Base-by-base conservation (phyloP, 78 protist genomes). In the Parvularia atlantis region DNA sequence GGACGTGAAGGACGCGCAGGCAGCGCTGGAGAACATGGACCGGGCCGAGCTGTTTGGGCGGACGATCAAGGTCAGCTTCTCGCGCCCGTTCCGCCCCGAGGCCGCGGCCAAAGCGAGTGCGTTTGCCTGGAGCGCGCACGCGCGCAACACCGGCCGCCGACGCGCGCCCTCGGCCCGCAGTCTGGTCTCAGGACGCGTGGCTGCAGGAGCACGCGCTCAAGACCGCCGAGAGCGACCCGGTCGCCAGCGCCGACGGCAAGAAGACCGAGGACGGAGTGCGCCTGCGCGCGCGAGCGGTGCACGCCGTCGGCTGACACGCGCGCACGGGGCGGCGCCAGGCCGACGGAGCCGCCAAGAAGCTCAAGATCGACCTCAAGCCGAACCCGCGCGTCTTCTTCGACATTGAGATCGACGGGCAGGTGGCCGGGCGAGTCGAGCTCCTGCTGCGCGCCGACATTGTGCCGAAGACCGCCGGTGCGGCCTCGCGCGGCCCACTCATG, bases 21-120 rank as follows among this genome's bases (percentile, higher is more conserved):
- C 80, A 30, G 95, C 95, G 11, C 62, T 88, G 0, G 95, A 90
- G 40, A 90, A 90, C 82, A 90, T 90, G 95, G 53, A 90, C 40
- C 71, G 66, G 20, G 63, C 89, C n/a, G 95, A 90, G 75, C 67
- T 90, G 13, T 83, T 69, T 40, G 95, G 95, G 43, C 77, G 83
- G 2, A 80, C 75, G 9, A 61, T 89, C 1, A 70, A 73, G 59
- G 89, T 56, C 61, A 84, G 73, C 81, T 1, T 41, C 19, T 41
- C 46, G 4, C n/a, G n/a, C n/a, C n/a, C n/a, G n/a, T n/a, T n/a
- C n/a, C n/a, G n/a, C n/a, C n/a, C n/a, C n/a, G n/a, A n/a, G n/a
- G n/a, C n/a, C n/a, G n/a, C n/a, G n/a, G n/a, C n/a, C n/a, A n/a
- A n/a, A n/a, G n/a, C n/a, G n/a, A n/a, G n/a, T n/a, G n/a, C n/a